Evolutionary conservation across 78 protist genomes (phyloP).

Genomic region (Planoprotostelium fungivorum): DNA sequence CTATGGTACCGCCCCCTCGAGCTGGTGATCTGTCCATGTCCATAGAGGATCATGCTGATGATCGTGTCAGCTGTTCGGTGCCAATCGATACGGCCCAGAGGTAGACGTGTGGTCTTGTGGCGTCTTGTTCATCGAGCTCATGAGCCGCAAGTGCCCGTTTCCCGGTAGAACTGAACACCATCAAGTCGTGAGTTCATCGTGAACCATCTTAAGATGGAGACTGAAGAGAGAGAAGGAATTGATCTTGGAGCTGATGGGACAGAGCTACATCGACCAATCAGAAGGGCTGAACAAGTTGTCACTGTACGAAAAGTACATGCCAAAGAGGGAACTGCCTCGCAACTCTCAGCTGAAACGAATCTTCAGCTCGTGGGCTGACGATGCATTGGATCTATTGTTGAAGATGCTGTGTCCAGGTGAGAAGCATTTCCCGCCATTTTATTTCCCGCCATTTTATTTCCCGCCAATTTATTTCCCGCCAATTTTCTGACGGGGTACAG

Average conservation of each 20-base stretch:
- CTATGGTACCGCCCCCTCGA: background rate
- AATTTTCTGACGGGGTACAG: background rate
- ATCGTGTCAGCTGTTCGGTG: background rate
- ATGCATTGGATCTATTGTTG: background rate
- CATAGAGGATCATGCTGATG: background rate
- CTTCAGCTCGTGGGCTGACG: background rate
- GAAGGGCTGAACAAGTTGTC: background rate
- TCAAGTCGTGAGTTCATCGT: background rate
- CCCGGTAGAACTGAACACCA: background rate
- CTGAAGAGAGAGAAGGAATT: background rate
- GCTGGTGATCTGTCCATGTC: background rate
- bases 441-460: background rate
- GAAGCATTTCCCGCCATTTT: conserved; percentile 2
- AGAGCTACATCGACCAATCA: background rate
- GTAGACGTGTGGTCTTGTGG: background rate
- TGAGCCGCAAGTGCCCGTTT: background rate
- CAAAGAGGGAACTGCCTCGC: background rate
- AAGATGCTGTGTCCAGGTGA: background rate
- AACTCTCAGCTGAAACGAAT: background rate
- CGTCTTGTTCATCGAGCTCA: background rate
- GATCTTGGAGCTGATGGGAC: background rate
- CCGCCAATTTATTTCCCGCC: background rate
- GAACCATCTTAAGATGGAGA: background rate
- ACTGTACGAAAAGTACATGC: background rate
- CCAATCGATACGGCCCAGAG: background rate